Conservation (phyloP, 2,329 filamentous ascomycete genomes). For the Alternaria angustiovoidea region DNA sequence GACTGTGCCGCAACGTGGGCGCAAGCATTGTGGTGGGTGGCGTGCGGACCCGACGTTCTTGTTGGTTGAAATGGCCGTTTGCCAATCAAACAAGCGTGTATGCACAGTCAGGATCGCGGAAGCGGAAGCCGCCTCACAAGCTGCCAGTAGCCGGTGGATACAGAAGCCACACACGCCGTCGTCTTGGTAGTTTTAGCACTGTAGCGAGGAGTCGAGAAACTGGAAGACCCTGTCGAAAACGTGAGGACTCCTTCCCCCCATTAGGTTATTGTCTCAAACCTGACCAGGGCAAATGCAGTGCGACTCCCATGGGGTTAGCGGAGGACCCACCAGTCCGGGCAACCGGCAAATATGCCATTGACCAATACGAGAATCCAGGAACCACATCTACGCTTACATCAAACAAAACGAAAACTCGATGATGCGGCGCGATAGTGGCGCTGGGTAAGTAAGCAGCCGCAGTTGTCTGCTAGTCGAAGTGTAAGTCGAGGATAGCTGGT, state of each 20-base stretch:
- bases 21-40: slow-evolving; percentile 6
- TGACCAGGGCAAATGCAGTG: slow-evolving; percentile 13
- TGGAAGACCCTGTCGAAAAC: slow-evolving; percentile 1
- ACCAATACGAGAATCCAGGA: neutral
- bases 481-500: neutral
- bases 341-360: neutral
- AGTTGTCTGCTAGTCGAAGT: neutral
- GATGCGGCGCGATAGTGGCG: neutral
- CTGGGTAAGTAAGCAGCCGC: neutral
- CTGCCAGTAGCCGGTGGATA: neutral
- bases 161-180: slow-evolving; percentile 4
- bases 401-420: neutral
- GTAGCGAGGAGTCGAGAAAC: slow-evolving; percentile 4
- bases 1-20: neutral
- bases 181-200: slow-evolving; percentile 2
- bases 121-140: slow-evolving; percentile 5
- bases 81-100: slow-evolving; percentile 1
- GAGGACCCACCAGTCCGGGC: neutral
- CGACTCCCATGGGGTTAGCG: slow-evolving; percentile 4
- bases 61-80: neutral
- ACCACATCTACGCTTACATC: neutral
- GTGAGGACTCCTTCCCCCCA: neutral
- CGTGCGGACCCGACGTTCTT: slow-evolving; percentile 5
- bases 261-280: slow-evolving; percentile 6
- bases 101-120: slow-evolving; percentile 8